Evolutionary conservation across 2,329 filamentous ascomycete genomes (phyloP).

Genomic region (Zymoseptoria pseudotritici): DNA sequence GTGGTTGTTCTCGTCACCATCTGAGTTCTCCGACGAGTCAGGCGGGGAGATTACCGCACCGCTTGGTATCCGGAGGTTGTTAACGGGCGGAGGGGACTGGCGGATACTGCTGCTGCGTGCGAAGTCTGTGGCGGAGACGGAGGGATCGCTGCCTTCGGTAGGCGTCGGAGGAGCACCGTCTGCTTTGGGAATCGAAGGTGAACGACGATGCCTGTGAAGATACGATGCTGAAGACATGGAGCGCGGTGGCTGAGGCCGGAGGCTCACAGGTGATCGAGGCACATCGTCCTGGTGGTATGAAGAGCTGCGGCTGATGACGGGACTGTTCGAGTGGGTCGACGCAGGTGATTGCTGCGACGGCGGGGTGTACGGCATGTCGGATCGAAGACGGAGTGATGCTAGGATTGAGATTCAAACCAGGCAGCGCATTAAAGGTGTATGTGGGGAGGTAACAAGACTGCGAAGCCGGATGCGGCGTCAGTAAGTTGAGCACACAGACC

Average conservation of each 20-base stretch:
- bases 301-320: conserved; percentile 43
- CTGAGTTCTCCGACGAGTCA: conserved; percentile 71
- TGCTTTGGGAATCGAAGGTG: conserved; percentile 40
- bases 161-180: conserved; percentile 23
- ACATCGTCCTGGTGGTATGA: conserved; percentile 40
- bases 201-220: conserved; percentile 54
- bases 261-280: conserved; percentile 29
- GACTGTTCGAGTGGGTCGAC: conserved; percentile 48
- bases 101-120: conserved; percentile 56
- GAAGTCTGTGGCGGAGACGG: conserved; percentile 21
- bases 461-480: background rate
- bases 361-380: conserved; percentile 79
- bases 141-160: conserved; percentile 18
- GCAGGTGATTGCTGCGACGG: conserved; percentile 59
- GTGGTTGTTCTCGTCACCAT: conserved; percentile 56
- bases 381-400: conserved; percentile 24
- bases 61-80: conserved; percentile 67
- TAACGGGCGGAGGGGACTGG: conserved; percentile 76
- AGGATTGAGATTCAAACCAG: conserved; percentile 26
- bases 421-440: conserved; percentile 38
- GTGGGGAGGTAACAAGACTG: conserved; percentile 15
- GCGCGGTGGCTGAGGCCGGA: conserved; percentile 45
- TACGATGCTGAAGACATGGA: conserved; percentile 54
- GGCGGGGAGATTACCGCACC: conserved; percentile 87
- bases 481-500: background rate